Evolutionary conservation across 257 asterid genomes (phyloP), one percentile per base, ranked within the genome.

Genomic region (Nicotiana sylvestris): DNA sequence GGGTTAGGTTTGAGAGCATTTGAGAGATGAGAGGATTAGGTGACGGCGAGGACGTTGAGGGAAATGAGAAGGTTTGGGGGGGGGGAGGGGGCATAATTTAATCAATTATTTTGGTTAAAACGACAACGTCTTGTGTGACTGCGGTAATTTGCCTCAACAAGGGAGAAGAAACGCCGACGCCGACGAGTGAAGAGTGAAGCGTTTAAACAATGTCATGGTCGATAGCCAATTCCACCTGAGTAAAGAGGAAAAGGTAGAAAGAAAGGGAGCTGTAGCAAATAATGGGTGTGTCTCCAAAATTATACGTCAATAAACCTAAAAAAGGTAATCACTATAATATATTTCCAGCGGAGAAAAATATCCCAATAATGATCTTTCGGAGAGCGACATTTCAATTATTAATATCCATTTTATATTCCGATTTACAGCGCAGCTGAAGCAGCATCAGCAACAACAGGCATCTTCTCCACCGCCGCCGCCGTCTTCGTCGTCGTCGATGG

Each of bases 201-300:
- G 27, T 27, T 43, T 49, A 21, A 70, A 72, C 21, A 18, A 6
- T 11, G 58, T n/a, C 5, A 43, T 46, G 27, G 17, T 53, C 58
- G 51, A 43, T 43, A 43, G 51, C 12, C 51, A 43, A 43, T 78
- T 18, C 39, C 27, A 79, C 56, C 39, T 29, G 25, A 66, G 66
- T 65, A 80, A 66, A 81, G 82, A 35, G 3, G 58, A 30, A 60
- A 49, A 2, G 64, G 5, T 78, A 12, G 27, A 51, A 60, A 68
- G 77, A 51, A 61, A 62, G 33, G 29, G 80, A 77, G 85, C 53
- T 33, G 57, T n/a, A 12, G 61, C 8, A 64, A 60, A 81, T 83
- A 53, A 92, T 94, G 97, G 89, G 87, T 39, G 90, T 85, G 37
- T 87, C 86, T 21, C 95, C 94, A 17, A 92, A 91, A 87, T 88